Evolutionary conservation across 805 yeast species (phyloP).

Genomic region (Starmera amethionina): DNA sequence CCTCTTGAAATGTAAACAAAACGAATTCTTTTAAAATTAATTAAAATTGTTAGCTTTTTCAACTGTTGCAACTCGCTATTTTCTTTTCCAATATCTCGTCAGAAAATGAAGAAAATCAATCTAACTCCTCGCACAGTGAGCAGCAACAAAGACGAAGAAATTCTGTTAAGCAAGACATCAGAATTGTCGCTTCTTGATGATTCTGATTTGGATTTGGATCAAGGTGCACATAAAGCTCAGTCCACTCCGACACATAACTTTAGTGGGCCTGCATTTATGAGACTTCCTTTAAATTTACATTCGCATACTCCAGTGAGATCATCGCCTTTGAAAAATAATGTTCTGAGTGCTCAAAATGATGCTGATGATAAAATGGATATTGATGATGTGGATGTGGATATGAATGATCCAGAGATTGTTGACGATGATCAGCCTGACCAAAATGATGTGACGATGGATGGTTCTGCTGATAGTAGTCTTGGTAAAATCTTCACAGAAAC

Average conservation of each 20-base stretch:
- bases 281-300: not conserved
- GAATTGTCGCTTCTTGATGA: conserved; percentile 1
- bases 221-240: not conserved
- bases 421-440: conserved; percentile 9
- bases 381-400: conserved; percentile 6
- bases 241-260: not conserved
- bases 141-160: not conserved
- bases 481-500: conserved; percentile 1
- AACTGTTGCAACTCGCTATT: too few relatives aligned
- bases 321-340: conserved; percentile 1
- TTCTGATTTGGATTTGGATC: not conserved
- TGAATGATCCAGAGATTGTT: conserved; percentile 20
- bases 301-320: not conserved
- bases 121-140: too few relatives aligned
- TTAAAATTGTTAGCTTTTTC: too few relatives aligned
- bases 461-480: conserved; percentile 2
- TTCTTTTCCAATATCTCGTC: too few relatives aligned
- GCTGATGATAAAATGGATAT: conserved; percentile 1
- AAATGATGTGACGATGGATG: conserved; percentile 5
- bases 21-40: too few relatives aligned
- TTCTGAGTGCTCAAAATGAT: not conserved
- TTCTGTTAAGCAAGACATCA: conserved; percentile 1
- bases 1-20: too few relatives aligned
- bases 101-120: too few relatives aligned
- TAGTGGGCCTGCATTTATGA: not conserved